These are phyloP conservation scores for Oidiodendron maius DNA, from an alignment of 495 filamentous ascomycete species.

Conservation along the genomic window DNA sequence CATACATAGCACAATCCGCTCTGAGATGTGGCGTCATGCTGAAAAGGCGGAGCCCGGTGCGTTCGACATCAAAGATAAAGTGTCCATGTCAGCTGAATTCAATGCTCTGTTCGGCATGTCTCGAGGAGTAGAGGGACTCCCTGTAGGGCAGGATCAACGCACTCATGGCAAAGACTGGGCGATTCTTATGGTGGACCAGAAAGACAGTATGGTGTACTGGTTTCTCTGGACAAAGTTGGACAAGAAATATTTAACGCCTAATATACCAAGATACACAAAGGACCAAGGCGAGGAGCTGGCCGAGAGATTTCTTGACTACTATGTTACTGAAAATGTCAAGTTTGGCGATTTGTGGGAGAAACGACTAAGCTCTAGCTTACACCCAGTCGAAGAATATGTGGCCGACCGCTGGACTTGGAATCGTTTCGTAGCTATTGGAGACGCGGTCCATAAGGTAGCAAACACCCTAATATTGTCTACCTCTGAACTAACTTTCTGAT, in stretches of 20 bases:
- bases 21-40: constrained; percentile 33
- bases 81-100: constrained; percentile 21
- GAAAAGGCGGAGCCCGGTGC: no score
- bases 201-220: no score
- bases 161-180: constrained; percentile 7
- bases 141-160: constrained; percentile 14
- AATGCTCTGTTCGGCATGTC: background rate
- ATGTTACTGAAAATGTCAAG: constrained; percentile 24
- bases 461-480: no score
- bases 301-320: constrained; percentile 25
- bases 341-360: constrained; percentile 33
- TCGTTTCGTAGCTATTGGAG: no score
- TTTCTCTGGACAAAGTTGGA: constrained; percentile 33
- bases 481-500: no score
- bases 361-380: constrained; percentile 18
- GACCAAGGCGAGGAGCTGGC: constrained; percentile 27
- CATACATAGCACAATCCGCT: constrained; percentile 38
- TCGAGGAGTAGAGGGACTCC: background rate
- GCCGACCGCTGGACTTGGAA: no score
- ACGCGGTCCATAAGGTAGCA: no score
- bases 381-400: constrained; percentile 36
- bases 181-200: constrained; percentile 31
- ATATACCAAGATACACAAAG: constrained; percentile 31
- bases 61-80: constrained; percentile 23
- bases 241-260: constrained; percentile 27